Evolutionary conservation across 352 stramenopile species (phyloP), one percentile per base, ranked within the genome.

Genomic region (Pythium coloratum): DNA sequence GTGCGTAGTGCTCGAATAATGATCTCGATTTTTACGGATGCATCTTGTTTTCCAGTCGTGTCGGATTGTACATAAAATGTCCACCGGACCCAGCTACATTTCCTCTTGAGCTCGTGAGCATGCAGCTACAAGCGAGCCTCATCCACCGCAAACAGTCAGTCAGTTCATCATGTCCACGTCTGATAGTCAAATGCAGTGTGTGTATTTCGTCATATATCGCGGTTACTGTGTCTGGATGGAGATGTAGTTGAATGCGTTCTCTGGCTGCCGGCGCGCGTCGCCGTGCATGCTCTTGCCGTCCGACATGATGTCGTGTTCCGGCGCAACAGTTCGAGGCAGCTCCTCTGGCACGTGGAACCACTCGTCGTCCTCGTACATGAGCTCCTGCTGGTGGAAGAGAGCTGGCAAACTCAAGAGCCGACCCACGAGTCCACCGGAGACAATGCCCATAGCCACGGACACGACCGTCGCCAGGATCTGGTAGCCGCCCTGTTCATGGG

Each of bases 281-380:
- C 44, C 44, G 44, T 51, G 44, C 44, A 51, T 51, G 18, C 44
- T 51, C 44, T 51, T 51, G 44, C 44, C 44, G 44, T 51, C 44
- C 44, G 44, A 51, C 44, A 51, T 51, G 44, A 51, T 51, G 44
- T 51, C 44, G 44, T 51, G 16, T 28, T 51, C 44, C n/a, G 44
- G 44, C 44, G 44, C n/a, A 16, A 51, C 44, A 8, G 44, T 51
- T 6, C 44, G 16, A 2, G 44, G 13, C 16, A 30, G 24, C 38
- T 51, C 44, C 32, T 80, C 74, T 0, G 78, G 77, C 55, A 87
- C 57, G 53, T 87, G 73, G 73, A 91, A 91, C 78, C 79, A 89
- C 69, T 89, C 82, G 26, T 86, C 71, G 61, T 91, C 80, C 18
- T 89, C 78, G 60, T 85, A 91, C 62, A 89, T 83, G 40, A 69